These are phyloP conservation scores for Trypanosoma cruzi DNA, from an alignment of 208 protist species.

Conservation along the genomic window DNA sequence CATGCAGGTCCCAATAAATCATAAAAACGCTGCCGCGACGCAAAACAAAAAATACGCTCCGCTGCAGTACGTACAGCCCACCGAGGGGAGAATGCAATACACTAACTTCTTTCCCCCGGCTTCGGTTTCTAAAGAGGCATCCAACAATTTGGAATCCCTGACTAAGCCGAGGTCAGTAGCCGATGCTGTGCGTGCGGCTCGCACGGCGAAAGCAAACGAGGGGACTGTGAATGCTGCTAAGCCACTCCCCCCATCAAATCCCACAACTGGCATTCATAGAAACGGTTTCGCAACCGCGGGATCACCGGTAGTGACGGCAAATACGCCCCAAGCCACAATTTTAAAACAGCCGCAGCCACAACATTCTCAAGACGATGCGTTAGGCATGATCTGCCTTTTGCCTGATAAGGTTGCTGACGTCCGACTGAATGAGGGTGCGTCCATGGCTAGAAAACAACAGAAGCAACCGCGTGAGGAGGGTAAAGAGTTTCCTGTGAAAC, in stretches of 20 bases:
- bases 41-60: neutral
- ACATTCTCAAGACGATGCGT: neutral
- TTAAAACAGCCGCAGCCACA: neutral
- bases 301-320: slow-evolving; percentile 2
- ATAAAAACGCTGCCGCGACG: neutral
- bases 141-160: neutral
- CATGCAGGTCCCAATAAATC: neutral
- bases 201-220: slow-evolving; percentile 18
- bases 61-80: slow-evolving; percentile 1
- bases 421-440: too few relatives aligned
- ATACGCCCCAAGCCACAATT: neutral
- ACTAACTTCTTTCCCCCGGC: slow-evolving; percentile 26
- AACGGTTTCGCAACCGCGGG: neutral
- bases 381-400: too few relatives aligned
- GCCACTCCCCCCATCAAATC: neutral
- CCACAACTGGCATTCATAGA: neutral
- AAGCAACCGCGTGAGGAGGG: neutral
- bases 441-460: neutral
- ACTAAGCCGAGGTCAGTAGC: slow-evolving; percentile 29
- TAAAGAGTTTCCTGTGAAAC: neutral
- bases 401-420: too few relatives aligned
- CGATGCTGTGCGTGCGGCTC: slow-evolving; percentile 41
- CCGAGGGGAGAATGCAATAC: slow-evolving; percentile 31
- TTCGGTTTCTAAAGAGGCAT: neutral
- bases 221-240: neutral